Percentiles rank a stretch among this genome's conserved stretches.
phyloP scores from a whole-genome alignment of 768 basidiomycete species.

The Agaricus blazei region DNA sequence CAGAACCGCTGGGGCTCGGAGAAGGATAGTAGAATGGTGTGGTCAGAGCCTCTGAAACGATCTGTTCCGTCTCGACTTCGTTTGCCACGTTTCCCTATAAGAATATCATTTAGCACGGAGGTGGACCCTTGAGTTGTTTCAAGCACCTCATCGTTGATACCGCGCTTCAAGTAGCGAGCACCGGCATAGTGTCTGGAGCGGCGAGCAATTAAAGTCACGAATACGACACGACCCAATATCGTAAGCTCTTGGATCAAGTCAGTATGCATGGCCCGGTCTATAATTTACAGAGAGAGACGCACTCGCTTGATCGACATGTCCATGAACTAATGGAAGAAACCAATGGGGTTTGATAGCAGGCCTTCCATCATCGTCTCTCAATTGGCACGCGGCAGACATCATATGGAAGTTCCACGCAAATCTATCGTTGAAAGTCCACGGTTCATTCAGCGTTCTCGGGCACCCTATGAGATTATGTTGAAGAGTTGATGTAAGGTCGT shows the following conservation, averaged over 20 bases:
- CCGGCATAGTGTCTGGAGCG: constrained; percentile 95
- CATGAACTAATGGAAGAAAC: constrained; percentile 90
- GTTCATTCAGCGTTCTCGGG: constrained; percentile 34
- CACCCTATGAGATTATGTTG: constrained; percentile 82
- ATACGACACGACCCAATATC: constrained; percentile 84
- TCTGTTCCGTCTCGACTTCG: constrained; percentile 98
- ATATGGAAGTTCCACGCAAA: constrained; percentile 96
- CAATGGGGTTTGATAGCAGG: constrained; percentile 60
- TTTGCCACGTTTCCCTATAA: constrained; percentile 93
- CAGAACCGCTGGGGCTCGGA: constrained; percentile 24
- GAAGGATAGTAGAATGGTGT: constrained; percentile 84
- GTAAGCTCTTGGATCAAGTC: constrained; percentile 64
- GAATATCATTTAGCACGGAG: not conserved
- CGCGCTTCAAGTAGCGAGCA: constrained; percentile 89
- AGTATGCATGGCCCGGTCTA: not conserved
- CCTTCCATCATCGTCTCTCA: constrained; percentile 21
- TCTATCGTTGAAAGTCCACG: constrained; percentile 76
- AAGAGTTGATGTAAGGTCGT: constrained; percentile 93
- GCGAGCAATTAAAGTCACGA: constrained; percentile 91
- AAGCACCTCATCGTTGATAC: constrained; percentile 84
- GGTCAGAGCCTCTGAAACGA: constrained; percentile 85
- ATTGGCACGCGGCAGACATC: constrained; percentile 60
- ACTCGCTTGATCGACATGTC: constrained; percentile 99
- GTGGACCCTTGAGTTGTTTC: not conserved
- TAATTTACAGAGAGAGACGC: constrained; percentile 21